Evolutionary conservation across 352 stramenopile species (phyloP).

Genomic region (Phytopythium aichiense): DNA sequence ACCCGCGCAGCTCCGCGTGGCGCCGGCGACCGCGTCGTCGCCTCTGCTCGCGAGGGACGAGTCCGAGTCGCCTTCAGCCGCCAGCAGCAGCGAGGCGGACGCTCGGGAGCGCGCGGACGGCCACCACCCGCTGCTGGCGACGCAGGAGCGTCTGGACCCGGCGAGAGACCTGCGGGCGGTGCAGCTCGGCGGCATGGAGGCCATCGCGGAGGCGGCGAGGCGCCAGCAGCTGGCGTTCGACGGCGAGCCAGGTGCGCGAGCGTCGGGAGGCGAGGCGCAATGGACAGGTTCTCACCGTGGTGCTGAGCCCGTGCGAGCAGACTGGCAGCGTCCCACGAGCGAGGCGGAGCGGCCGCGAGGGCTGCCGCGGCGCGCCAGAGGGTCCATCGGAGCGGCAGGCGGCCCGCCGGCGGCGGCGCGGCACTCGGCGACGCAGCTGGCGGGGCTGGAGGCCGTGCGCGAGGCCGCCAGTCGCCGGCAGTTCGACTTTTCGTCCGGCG

Average conservation of each 20-base stretch:
- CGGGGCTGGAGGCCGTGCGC: constrained; percentile 36
- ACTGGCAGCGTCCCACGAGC: background rate
- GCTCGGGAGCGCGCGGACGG: background rate
- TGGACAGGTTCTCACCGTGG: background rate
- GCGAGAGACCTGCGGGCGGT: constrained; percentile 8
- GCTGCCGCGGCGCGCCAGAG: background rate
- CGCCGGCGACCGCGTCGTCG: background rate
- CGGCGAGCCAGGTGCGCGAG: constrained; percentile 13
- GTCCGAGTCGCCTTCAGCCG: background rate
- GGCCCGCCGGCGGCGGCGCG: background rate
- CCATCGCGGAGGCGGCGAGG: constrained; percentile 22
- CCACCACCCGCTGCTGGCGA: background rate
- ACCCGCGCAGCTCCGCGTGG: constrained; percentile 1
- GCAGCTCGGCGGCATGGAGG: constrained; percentile 20
- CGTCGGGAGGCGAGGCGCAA: too few species aligned
- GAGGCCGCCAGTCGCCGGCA: constrained; percentile 31
- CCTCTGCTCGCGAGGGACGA: background rate
- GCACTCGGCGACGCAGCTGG: constrained; percentile 26
- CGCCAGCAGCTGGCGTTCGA: constrained; percentile 29
- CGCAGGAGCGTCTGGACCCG: constrained; percentile 1
- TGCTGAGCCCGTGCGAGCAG: background rate
- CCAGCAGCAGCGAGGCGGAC: background rate
- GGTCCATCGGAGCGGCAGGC: background rate
- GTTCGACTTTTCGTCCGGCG: constrained; percentile 39
- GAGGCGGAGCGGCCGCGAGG: background rate